Conservation (phyloP, 176 grass and related monocot species). For the Alloteropsis semialata region DNA sequence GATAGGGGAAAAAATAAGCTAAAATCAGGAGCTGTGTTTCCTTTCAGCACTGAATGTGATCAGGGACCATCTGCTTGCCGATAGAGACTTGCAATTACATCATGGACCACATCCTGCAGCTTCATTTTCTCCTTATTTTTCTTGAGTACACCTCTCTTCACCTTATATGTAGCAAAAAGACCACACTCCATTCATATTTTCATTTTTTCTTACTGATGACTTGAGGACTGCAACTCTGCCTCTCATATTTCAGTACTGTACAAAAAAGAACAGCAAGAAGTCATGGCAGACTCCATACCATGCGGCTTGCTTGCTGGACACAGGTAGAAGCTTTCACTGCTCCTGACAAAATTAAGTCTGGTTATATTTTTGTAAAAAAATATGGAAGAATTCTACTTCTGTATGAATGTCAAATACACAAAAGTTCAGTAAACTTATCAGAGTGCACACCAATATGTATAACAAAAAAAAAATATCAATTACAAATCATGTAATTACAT, state of each 20-base stretch:
- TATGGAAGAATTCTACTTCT: neutral
- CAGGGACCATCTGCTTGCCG: constrained; percentile 35
- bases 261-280: neutral
- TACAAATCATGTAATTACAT: constrained; percentile 6
- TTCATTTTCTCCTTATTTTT: neutral
- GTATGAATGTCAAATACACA: neutral
- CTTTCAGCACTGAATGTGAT: constrained; percentile 31
- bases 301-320: neutral
- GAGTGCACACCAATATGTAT: neutral
- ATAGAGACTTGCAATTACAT: neutral
- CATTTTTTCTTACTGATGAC: neutral
- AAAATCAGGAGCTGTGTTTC: neutral
- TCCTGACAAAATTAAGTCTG: too few species aligned
- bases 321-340: neutral
- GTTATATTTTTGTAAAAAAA: neutral
- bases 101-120: neutral
- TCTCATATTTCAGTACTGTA: neutral
- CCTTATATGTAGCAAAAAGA: neutral
- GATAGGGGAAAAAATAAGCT: neutral
- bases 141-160: neutral
- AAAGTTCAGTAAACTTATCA: neutral
- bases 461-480: neutral
- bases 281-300: constrained; percentile 2
- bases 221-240: neutral
- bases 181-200: neutral